phyloP scores from a whole-genome alignment of 257 asterid genomes.

The Eustoma russellianum region DNA sequence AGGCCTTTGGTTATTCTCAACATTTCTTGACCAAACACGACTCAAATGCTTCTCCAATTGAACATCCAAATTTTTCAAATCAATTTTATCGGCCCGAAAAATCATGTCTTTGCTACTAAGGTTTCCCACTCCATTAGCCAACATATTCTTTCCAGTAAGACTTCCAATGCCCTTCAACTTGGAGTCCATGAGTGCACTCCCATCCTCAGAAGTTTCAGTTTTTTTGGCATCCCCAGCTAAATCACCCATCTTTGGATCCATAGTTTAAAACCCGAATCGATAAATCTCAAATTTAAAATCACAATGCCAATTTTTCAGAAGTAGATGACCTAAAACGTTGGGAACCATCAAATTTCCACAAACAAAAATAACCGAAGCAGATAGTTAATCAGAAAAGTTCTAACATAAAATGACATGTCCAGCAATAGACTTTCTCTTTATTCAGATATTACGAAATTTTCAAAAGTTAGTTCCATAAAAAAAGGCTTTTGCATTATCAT shows the following conservation, averaged over 20 bases:
- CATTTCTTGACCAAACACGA: slow-evolving; percentile 67
- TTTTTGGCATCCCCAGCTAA: slow-evolving; percentile 24
- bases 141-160: slow-evolving; percentile 19
- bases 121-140: slow-evolving; percentile 29
- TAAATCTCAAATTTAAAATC: neutral
- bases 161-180: slow-evolving; percentile 38
- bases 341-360: neutral
- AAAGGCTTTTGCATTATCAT: too few species aligned
- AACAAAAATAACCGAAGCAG: neutral
- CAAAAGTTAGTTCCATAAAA: too few species aligned
- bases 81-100: slow-evolving; percentile 84
- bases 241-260: slow-evolving; percentile 42
- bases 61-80: slow-evolving; percentile 75
- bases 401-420: too few species aligned
- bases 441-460: too few species aligned
- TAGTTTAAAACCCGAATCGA: slow-evolving; percentile 13
- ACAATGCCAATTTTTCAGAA: neutral
- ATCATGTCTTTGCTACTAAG: slow-evolving; percentile 75
- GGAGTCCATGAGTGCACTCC: slow-evolving; percentile 16
- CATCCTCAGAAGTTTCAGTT: slow-evolving; percentile 17
- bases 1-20: slow-evolving; percentile 40
- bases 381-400: too few species aligned
- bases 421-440: too few species aligned
- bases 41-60: slow-evolving; percentile 92
- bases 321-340: slow-evolving; percentile 5